phyloP scores from a whole-genome alignment of 2,329 filamentous ascomycete species.

The Aureobasidium sp. region DNA sequence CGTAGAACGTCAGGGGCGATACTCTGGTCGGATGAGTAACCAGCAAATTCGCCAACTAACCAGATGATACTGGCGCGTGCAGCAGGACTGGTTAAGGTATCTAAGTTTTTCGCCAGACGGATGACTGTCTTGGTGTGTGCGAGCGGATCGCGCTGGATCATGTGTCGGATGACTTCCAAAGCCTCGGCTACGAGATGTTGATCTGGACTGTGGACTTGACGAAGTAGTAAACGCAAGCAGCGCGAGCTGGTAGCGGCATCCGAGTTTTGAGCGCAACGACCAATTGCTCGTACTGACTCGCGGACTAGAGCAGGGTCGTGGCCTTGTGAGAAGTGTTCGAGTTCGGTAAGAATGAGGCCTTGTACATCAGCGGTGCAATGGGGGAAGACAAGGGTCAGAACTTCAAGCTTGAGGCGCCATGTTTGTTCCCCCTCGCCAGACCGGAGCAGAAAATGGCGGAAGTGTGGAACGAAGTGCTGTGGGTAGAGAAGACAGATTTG shows the following conservation, averaged over 20 bases:
- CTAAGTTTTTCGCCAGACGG: slow-evolving; percentile 80
- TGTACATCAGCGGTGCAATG: slow-evolving; percentile 67
- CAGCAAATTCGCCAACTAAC: slow-evolving; percentile 91
- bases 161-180: slow-evolving; percentile 85
- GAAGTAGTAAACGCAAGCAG: slow-evolving; percentile 73
- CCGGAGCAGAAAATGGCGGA: slow-evolving; percentile 80
- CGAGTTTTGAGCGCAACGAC: slow-evolving; percentile 72
- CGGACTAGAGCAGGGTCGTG: slow-evolving; percentile 69
- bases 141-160: slow-evolving; percentile 83
- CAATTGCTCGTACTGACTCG: slow-evolving; percentile 87
- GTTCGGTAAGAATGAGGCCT: slow-evolving; percentile 79
- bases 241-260: slow-evolving; percentile 62
- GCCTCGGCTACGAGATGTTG: slow-evolving; percentile 85
- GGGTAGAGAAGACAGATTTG: slow-evolving; percentile 76
- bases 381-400: slow-evolving; percentile 85
- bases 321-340: slow-evolving; percentile 82
- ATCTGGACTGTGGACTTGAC: slow-evolving; percentile 81
- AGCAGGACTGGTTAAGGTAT: slow-evolving; percentile 76
- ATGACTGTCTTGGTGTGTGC: slow-evolving; percentile 80
- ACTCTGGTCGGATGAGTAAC: slow-evolving; percentile 69
- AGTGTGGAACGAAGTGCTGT: slow-evolving; percentile 74
- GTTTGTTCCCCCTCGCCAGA: slow-evolving; percentile 70
- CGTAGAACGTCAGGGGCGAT: slow-evolving; percentile 88
- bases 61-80: slow-evolving; percentile 93
- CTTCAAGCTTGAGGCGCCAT: slow-evolving; percentile 86